Percentiles rank a stretch among this genome's conserved stretches.
These are phyloP conservation scores for Alternaria alternata DNA, from an alignment of 2,329 filamentous ascomycete genomes.

Conservation along the genomic window DNA sequence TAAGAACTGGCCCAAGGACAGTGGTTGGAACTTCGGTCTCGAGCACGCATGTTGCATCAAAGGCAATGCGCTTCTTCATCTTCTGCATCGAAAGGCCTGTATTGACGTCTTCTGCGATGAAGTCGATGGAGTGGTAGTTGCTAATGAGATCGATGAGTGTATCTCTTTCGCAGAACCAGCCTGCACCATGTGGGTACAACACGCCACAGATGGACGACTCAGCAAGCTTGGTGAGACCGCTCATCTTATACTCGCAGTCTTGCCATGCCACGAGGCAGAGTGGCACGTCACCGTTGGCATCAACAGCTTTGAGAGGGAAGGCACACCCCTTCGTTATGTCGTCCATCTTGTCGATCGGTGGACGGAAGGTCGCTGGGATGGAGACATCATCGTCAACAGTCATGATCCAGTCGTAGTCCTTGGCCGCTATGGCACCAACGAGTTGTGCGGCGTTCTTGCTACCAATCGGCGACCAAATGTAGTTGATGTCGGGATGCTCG, in stretches of 20 bases:
- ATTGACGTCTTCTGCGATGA: constrained; percentile 31
- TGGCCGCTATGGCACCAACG: constrained; percentile 24
- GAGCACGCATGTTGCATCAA: constrained; percentile 23
- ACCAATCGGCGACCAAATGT: constrained; percentile 31
- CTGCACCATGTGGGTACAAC: constrained; percentile 27
- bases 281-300: constrained; percentile 20
- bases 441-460: constrained; percentile 30
- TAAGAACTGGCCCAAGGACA: constrained; percentile 25
- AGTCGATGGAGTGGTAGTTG: constrained; percentile 28
- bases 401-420: constrained; percentile 23
- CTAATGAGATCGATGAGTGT: constrained; percentile 26
- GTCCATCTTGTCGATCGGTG: constrained; percentile 23
- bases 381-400: constrained; percentile 31
- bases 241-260: constrained; percentile 23
- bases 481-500: constrained; percentile 22
- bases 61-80: constrained; percentile 29
- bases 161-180: constrained; percentile 27
- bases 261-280: constrained; percentile 29
- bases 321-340: constrained; percentile 24
- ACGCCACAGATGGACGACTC: constrained; percentile 26
- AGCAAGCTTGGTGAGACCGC: constrained; percentile 23
- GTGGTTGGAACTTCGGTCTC: constrained; percentile 30
- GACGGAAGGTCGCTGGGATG: constrained; percentile 21
- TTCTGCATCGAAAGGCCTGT: constrained; percentile 21
- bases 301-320: constrained; percentile 26